Conservation (phyloP, 768 basidiomycete species). For the Dentipellis sp. region DNA sequence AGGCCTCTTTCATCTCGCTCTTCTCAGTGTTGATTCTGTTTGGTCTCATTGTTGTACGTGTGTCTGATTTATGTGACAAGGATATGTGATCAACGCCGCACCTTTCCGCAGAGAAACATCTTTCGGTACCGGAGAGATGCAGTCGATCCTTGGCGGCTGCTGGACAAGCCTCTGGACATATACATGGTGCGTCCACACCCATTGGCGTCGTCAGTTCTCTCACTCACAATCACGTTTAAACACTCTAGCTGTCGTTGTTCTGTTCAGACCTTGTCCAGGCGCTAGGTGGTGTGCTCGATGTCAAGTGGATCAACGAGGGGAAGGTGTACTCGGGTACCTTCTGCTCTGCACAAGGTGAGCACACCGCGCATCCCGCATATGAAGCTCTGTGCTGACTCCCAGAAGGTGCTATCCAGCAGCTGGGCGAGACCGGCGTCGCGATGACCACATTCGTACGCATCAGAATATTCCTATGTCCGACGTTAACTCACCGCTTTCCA, state of each 20-base stretch:
- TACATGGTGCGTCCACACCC: conserved; percentile 25
- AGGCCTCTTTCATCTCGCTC: conserved; percentile 18
- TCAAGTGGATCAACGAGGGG: conserved; percentile 28
- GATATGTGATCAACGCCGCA: neutral
- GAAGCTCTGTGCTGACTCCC: no score
- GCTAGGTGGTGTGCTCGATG: conserved; percentile 27
- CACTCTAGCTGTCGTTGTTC: conserved; percentile 16
- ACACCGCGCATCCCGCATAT: neutral
- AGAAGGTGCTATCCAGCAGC: conserved; percentile 28
- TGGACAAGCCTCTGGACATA: conserved; percentile 30
- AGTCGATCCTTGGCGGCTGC: conserved; percentile 12
- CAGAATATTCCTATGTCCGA: neutral
- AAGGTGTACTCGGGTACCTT: conserved; percentile 24
- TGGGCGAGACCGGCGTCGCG: conserved; percentile 33
- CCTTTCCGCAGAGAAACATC: conserved; percentile 5
- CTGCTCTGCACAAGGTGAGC: conserved; percentile 29
- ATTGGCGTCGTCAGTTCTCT: no score
- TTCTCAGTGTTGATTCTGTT: neutral
- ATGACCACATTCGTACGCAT: conserved; percentile 30
- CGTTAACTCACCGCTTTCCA: conserved; percentile 17
- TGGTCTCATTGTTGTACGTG: conserved; percentile 5
- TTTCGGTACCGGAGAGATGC: neutral
- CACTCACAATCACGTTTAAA: no score
- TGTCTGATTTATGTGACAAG: neutral
- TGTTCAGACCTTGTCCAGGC: conserved; percentile 29